Percentiles rank a stretch among this genome's conserved stretches.
These are phyloP conservation scores for Cyclanthera cordifolia DNA, from an alignment of 306 rosid genomes.

Conservation along the genomic window DNA sequence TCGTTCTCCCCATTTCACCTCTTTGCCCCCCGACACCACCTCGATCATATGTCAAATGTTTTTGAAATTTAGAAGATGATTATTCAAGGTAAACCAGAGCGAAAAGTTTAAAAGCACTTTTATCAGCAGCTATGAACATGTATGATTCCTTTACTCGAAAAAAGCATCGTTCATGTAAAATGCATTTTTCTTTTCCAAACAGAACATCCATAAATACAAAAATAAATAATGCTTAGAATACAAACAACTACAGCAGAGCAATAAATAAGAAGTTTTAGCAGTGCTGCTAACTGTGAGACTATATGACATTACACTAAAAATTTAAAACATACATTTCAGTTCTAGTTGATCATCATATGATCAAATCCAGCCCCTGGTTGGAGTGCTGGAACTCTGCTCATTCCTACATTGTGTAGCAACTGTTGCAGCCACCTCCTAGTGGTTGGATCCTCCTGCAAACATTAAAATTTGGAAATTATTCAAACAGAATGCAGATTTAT, in stretches of 20 bases:
- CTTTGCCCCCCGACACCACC: too few species aligned
- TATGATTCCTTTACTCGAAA: slow-evolving; percentile 3
- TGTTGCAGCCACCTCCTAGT: slow-evolving; percentile 65
- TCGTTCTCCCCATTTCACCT: too few species aligned
- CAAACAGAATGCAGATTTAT: background rate
- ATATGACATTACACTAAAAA: background rate
- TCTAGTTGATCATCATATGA: slow-evolving; percentile 33
- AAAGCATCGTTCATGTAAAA: background rate
- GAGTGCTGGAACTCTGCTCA: slow-evolving; percentile 28
- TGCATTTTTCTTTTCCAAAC: background rate
- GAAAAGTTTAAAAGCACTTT: background rate
- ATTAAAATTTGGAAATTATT: background rate
- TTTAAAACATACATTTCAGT: background rate
- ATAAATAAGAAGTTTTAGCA: background rate
- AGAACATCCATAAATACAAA: slow-evolving; percentile 3
- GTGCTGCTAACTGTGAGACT: background rate
- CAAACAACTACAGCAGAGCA: slow-evolving; percentile 1
- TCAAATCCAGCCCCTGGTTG: slow-evolving; percentile 49
- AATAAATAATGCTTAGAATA: background rate
- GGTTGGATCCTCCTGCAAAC: slow-evolving; percentile 57
- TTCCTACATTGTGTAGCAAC: slow-evolving; percentile 51
- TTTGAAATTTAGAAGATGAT: background rate
- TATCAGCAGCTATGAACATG: slow-evolving; percentile 7
- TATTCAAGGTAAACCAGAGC: background rate
- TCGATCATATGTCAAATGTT: background rate